Evolutionary conservation across 1,284 basidiomycete species (phyloP), one percentile per base, ranked within the genome.

Genomic region (Heterobasidion annosum): DNA sequence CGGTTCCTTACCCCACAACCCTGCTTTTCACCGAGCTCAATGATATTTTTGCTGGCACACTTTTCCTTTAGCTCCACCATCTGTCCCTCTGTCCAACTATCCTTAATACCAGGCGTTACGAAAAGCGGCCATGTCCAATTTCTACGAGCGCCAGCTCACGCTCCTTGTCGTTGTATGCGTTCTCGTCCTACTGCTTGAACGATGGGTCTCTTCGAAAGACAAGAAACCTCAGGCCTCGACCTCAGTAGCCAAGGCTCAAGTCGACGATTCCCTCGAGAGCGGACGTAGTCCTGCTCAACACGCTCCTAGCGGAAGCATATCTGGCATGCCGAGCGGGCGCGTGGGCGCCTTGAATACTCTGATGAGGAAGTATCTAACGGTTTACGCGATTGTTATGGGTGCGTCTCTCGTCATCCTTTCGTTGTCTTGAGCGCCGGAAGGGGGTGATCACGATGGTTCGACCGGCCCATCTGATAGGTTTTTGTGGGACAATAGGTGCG

Each of bases 311-410:
- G 57, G 56, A 9, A 57, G 57, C n/a, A 62, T 62, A 6, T 54
- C 58, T 16, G 50, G 54, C 19, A 51, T 52, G 19, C 53, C 58
- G 15, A 54, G 55, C 10, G 51, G 49, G 54, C 63, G 57, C 46
- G 63, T 54, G 10, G 37, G 59, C 40, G 60, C 65, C 32, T 65
- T 76, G 16, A 64, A 70, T 5, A 64, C 65, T 34, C 63, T 88
- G 56, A 74, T 77, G 18, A 68, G 70, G 57, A 80, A 80, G 61
- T 88, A 88, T 63, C 67, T 88, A 25, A 60, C 78, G 3, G 84
- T 87, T 8, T 88, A 86, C 65, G 83, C 76, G 1, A 75, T 87
- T 33, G 85, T 85, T 33, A 88, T 88, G 85, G 81, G 85, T 81
- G 60, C 54, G 79, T 57, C n/a, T 53, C 34, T 44, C 8, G 34